phyloP scores from a whole-genome alignment of 2,329 filamentous ascomycete genomes.

The Chaetomium sp. region DNA sequence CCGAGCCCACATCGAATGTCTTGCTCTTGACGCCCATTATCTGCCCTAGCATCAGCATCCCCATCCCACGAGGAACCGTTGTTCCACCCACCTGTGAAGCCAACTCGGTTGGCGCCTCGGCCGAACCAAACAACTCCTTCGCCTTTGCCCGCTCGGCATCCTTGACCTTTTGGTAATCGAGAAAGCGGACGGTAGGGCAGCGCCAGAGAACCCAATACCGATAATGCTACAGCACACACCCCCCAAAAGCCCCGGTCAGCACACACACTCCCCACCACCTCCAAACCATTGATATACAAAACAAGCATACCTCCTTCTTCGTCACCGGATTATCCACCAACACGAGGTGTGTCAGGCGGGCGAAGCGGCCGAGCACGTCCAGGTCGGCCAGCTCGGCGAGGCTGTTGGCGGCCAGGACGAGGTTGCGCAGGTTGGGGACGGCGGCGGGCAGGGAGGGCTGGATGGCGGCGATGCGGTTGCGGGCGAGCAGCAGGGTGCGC shows the following conservation, averaged over 20 bases:
- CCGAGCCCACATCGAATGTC: conserved; percentile 61
- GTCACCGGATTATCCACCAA: conserved; percentile 86
- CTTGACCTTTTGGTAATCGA: conserved; percentile 92
- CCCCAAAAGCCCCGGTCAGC: conserved; percentile 17
- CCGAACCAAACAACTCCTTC: conserved; percentile 79
- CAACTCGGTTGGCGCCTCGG: conserved; percentile 74
- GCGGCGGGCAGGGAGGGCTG: conserved; percentile 73
- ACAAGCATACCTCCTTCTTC: conserved; percentile 82
- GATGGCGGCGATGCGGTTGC: conserved; percentile 84
- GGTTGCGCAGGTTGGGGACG: conserved; percentile 77
- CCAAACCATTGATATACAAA: too few species aligned
- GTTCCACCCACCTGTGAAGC: conserved; percentile 63
- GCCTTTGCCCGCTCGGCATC: conserved; percentile 78
- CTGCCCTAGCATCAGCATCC: conserved; percentile 41
- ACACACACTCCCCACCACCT: conserved; percentile 1
- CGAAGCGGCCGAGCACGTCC: conserved; percentile 72
- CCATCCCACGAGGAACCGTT: neutral
- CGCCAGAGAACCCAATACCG: conserved; percentile 89
- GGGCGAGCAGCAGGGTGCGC: conserved; percentile 82
- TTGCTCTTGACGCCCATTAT: conserved; percentile 85
- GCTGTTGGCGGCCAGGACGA: conserved; percentile 83
- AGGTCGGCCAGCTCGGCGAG: conserved; percentile 83
- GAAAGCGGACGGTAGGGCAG: conserved; percentile 80
- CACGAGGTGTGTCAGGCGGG: conserved; percentile 74
- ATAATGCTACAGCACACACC: conserved; percentile 68